phyloP scores from a whole-genome alignment of 1,139 yeast genomes.

The Debaryomyces subglobosus region DNA sequence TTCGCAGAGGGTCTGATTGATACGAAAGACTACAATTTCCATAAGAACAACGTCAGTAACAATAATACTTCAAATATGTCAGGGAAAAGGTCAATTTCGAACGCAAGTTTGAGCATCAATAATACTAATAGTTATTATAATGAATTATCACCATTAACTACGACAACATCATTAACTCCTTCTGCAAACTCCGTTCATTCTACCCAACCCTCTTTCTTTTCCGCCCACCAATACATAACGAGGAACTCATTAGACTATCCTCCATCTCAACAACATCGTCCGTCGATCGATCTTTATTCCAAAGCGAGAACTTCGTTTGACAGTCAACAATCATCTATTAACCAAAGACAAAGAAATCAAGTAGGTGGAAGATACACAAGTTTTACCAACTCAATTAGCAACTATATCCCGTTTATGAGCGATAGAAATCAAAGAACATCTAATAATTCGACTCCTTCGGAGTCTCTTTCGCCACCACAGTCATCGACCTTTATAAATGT shows the following conservation, averaged over 20 bases:
- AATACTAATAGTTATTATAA: conserved; percentile 14
- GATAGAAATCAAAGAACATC: conserved; percentile 35
- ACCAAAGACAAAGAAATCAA: conserved; percentile 20
- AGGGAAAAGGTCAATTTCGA: conserved; percentile 10
- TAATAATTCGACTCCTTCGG: conserved; percentile 23
- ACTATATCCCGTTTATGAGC: conserved; percentile 50
- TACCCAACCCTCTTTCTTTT: conserved; percentile 49
- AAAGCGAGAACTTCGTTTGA: conserved; percentile 34
- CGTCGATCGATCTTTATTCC: conserved; percentile 37
- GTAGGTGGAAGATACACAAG: conserved; percentile 34
- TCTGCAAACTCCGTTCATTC: conserved; percentile 47
- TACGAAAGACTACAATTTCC: conserved; percentile 6
- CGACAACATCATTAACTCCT: conserved; percentile 50
- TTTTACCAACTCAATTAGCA: conserved; percentile 43
- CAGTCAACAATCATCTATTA: conserved; percentile 17
- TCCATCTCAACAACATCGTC: conserved; percentile 33
- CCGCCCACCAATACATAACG: conserved; percentile 47
- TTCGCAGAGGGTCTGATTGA: conserved; percentile 21
- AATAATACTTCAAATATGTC: conserved; percentile 16
- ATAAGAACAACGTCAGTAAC: conserved; percentile 4
- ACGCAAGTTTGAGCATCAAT: conserved; percentile 9
- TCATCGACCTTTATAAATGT: conserved; percentile 15
- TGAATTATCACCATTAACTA: conserved; percentile 48
- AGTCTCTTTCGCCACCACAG: conserved; percentile 13
- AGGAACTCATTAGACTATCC: conserved; percentile 45